Evolutionary conservation across 768 basidiomycete genomes (phyloP).

Genomic region (Sporobolomyces phaffii): DNA sequence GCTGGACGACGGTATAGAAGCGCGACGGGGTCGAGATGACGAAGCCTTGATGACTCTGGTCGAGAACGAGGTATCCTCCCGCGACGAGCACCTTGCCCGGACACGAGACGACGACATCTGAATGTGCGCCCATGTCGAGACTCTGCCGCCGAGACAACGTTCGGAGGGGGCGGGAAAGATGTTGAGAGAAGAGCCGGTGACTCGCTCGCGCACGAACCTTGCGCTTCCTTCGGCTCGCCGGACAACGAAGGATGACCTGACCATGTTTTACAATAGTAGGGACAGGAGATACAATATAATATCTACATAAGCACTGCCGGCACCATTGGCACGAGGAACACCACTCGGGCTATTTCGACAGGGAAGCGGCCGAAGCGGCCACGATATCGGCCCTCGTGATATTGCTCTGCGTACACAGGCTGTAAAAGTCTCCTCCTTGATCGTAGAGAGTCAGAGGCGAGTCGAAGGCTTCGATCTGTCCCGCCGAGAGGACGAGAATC

Average conservation of each 20-base stretch:
- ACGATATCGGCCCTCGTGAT: conserved; percentile 54
- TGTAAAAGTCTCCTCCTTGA: conserved; percentile 55
- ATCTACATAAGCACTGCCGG: too few relatives aligned
- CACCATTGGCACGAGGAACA: too few relatives aligned
- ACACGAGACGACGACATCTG: conserved; percentile 69
- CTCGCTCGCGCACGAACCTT: not conserved
- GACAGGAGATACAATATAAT: too few relatives aligned
- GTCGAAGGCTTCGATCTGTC: conserved; percentile 53
- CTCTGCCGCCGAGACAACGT: not conserved
- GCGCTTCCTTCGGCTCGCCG: too few relatives aligned
- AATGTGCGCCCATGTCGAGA: too few relatives aligned
- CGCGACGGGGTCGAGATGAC: conserved; percentile 89
- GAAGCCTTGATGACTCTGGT: conserved; percentile 73
- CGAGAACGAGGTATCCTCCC: conserved; percentile 94
- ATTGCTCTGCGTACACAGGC: conserved; percentile 56
- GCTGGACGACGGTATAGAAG: conserved; percentile 73
- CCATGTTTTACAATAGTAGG: too few relatives aligned
- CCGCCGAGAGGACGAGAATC: conserved; percentile 75
- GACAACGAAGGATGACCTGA: too few relatives aligned
- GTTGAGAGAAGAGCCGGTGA: not conserved
- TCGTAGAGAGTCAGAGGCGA: conserved; percentile 53
- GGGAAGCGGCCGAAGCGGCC: not conserved
- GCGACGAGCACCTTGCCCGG: conserved; percentile 93
- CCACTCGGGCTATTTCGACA: too few relatives aligned
- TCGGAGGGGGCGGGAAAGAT: not conserved